These are phyloP conservation scores for Pachysandra terminalis DNA, from an alignment of 164 flowering plant species.

Conservation along the genomic window DNA sequence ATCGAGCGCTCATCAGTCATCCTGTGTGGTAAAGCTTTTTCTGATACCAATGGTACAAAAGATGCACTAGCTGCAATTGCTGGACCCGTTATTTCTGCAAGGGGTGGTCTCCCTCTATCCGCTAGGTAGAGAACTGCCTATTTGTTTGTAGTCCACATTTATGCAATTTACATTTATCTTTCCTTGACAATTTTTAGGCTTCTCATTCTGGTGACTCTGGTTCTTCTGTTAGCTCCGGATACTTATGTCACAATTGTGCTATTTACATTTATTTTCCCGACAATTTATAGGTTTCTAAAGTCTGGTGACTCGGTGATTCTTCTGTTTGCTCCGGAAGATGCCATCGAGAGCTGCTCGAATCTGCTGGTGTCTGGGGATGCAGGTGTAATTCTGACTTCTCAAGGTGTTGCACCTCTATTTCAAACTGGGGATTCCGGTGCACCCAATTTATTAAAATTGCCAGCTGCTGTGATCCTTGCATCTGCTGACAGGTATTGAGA, in stretches of 20 bases:
- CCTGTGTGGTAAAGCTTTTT: conserved; percentile 50
- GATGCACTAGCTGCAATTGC: conserved; percentile 40
- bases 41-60: conserved; percentile 34
- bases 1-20: conserved; percentile 45
- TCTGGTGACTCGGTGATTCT: conserved; percentile 43
- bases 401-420: conserved; percentile 45
- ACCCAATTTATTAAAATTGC: conserved; percentile 32
- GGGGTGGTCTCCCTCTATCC: conserved; percentile 46
- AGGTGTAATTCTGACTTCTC: conserved; percentile 41
- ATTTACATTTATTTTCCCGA: neutral
- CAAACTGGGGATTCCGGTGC: conserved; percentile 28
- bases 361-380: conserved; percentile 35
- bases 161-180: neutral
- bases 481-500: conserved; percentile 42
- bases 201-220: too few species aligned
- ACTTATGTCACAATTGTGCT: neutral
- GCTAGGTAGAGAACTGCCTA: conserved; percentile 31
- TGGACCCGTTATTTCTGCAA: conserved; percentile 42
- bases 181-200: too few species aligned
- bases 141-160: neutral
- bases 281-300: conserved; percentile 36
- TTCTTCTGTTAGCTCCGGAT: too few species aligned
- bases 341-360: conserved; percentile 30
- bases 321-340: conserved; percentile 44
- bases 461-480: conserved; percentile 41